Evolutionary conservation across 1,139 yeast genomes (phyloP), one percentile per base, ranked within the genome.

Genomic region (Pichia inconspicua): DNA sequence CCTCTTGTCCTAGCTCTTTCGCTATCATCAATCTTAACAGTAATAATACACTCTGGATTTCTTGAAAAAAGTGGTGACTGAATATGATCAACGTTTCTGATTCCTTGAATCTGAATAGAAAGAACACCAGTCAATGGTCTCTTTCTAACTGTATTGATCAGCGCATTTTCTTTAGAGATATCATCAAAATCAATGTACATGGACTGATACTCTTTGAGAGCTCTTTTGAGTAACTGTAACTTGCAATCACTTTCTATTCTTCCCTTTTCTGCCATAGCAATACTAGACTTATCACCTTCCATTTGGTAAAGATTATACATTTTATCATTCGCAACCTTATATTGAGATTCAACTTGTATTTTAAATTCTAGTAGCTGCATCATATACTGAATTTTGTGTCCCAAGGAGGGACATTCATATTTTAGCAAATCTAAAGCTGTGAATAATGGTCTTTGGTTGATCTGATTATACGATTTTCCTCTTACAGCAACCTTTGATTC

Each of bases 381-480:
- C 97, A 92, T 90, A 59, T 86, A 83, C 66, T 88, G 96, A 60
- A 92, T 92, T 55, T 94, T 79, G 60, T 92, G 96, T n/a, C 97
- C 96, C 58, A 92, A 71, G 1, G 95, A 86, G 0, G 97, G 96
- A 58, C 96, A 87, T 59, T 92, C 97, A 63, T 88, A 89, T 59
- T 89, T 89, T 64, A 88, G 77, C 52, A 92, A 71, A 64, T 92
- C 98, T 58, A 90, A 70, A 36, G 87, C 72, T 0, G 90, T 78
- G 60, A 77, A 79, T 14, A 71, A 59, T 1, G 82, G 81, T 43
- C 49, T 47, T 19, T 49, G 50, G 22, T 34, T 48, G 15, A 41
- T 31, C 27, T 43, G 68, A 60, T 53, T 49, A 57, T 47, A 48
- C 3, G 41, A 28, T 11, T 15, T n/a, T 4, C 14, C 15, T n/a